Conservation (phyloP, 2,329 filamentous ascomycete species). For the Mycosphaerella arachidis region DNA sequence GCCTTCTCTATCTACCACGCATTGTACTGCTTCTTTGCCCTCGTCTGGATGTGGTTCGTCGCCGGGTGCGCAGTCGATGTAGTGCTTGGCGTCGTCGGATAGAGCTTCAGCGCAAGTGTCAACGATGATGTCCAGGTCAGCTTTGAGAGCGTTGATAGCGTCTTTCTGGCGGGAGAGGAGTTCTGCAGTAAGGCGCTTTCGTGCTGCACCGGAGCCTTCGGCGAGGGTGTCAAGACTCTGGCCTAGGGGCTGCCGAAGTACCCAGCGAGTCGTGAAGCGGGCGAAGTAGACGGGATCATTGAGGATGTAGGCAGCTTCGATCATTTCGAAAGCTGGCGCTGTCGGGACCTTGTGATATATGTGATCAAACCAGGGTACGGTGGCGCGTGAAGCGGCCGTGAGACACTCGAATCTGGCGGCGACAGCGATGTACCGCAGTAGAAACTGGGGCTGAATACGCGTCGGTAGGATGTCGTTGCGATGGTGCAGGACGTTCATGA, state of each 20-base stretch:
- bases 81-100: constrained; percentile 23
- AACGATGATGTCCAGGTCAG: constrained; percentile 25
- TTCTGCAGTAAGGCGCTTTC: constrained; percentile 10
- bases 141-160: constrained; percentile 9
- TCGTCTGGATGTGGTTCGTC: constrained; percentile 20
- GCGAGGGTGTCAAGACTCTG: constrained; percentile 2
- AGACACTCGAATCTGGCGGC: constrained; percentile 26
- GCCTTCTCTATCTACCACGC: constrained; percentile 24
- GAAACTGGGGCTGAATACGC: constrained; percentile 18
- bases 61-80: constrained; percentile 27
- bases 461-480: constrained; percentile 26
- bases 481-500: constrained; percentile 28
- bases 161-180: constrained; percentile 17
- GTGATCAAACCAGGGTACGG: constrained; percentile 27
- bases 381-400: constrained; percentile 21
- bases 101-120: constrained; percentile 25
- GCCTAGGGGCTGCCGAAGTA: constrained; percentile 12
- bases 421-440: constrained; percentile 21
- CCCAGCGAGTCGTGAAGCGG: constrained; percentile 26
- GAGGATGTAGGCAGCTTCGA: constrained; percentile 25
- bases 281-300: constrained; percentile 30
- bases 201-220: neutral
- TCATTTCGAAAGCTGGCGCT: constrained; percentile 16
- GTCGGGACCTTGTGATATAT: constrained; percentile 20
- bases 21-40: constrained; percentile 7